Percentiles rank a stretch among this genome's conserved stretches.
Evolutionary conservation across 306 rosid species (phyloP).

Genomic region (Abrus precatorius): DNA sequence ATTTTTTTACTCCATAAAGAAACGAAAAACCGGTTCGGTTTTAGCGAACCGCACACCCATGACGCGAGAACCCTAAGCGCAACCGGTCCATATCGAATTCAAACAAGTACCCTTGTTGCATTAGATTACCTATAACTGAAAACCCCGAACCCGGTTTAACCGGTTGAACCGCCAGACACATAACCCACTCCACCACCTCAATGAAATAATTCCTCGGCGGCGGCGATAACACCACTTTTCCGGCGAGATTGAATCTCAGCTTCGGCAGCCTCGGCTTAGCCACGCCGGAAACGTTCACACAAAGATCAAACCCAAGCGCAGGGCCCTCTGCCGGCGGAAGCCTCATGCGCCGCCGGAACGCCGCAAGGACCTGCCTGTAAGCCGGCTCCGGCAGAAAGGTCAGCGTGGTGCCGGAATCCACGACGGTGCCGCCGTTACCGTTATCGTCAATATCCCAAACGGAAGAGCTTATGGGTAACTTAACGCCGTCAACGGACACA

Average conservation of each 20-base stretch:
- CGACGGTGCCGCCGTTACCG: conserved; percentile 82
- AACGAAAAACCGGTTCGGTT: conserved; percentile 6
- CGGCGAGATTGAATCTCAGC: conserved; percentile 60
- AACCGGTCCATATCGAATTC: conserved; percentile 72
- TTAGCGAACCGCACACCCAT: conserved; percentile 69
- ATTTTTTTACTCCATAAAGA: background rate
- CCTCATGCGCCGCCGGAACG: conserved; percentile 50
- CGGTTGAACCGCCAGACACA: conserved; percentile 77
- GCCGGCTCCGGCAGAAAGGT: conserved; percentile 63
- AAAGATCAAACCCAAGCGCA: conserved; percentile 67
- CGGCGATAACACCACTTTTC: conserved; percentile 64
- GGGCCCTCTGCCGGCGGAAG: conserved; percentile 33
- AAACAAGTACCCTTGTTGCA: conserved; percentile 87
- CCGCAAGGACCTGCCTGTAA: conserved; percentile 58
- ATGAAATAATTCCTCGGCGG: conserved; percentile 73
- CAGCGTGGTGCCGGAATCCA: conserved; percentile 84
- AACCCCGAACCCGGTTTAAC: conserved; percentile 60
- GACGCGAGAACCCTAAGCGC: conserved; percentile 83
- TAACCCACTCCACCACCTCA: conserved; percentile 59
- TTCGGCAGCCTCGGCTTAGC: conserved; percentile 56
- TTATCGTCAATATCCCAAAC: conserved; percentile 61
- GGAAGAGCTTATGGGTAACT: conserved; percentile 57
- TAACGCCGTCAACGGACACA: conserved; percentile 56
- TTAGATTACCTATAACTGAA: conserved; percentile 82
- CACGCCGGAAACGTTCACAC: conserved; percentile 65